phyloP scores from a whole-genome alignment of 108 stramenopile genomes.

The Conticribra weissflogii region DNA sequence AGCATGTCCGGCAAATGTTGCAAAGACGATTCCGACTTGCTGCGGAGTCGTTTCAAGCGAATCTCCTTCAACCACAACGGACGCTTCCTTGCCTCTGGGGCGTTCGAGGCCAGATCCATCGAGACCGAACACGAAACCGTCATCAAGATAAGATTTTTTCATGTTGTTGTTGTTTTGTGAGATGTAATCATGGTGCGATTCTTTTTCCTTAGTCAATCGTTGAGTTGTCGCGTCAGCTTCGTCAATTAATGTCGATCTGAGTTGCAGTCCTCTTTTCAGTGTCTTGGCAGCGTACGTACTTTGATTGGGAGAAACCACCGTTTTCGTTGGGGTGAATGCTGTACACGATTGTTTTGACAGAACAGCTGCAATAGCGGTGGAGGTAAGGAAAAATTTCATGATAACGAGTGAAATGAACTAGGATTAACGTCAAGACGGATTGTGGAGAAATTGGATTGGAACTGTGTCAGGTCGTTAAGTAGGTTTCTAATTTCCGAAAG shows the following conservation, averaged over 20 bases:
- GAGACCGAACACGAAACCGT: slow-evolving; percentile 85
- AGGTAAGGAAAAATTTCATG: slow-evolving; percentile 14
- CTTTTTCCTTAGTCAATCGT: slow-evolving; percentile 13
- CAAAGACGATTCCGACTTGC: slow-evolving; percentile 63
- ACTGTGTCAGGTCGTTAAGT: too few species aligned
- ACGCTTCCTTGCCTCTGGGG: slow-evolving; percentile 68
- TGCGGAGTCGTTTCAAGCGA: slow-evolving; percentile 68
- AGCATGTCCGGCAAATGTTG: slow-evolving; percentile 65
- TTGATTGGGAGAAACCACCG: too few species aligned
- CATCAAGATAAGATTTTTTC: slow-evolving; percentile 60
- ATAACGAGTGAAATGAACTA: background rate
- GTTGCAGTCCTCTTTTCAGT: too few species aligned
- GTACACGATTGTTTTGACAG: slow-evolving; percentile 1
- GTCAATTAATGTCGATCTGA: slow-evolving; percentile 19
- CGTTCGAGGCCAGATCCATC: slow-evolving; percentile 81
- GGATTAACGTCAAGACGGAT: background rate
- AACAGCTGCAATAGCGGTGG: background rate
- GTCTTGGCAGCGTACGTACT: too few species aligned
- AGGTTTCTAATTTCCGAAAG: too few species aligned
- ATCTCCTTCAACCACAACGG: slow-evolving; percentile 79
- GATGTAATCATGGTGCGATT: slow-evolving; percentile 1
- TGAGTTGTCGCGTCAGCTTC: slow-evolving; percentile 10
- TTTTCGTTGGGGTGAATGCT: slow-evolving; percentile 12
- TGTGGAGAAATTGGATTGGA: too few species aligned
- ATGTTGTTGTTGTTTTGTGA: background rate